phyloP scores from a whole-genome alignment of 1,284 basidiomycete species.

The Inonotus obliquus region DNA sequence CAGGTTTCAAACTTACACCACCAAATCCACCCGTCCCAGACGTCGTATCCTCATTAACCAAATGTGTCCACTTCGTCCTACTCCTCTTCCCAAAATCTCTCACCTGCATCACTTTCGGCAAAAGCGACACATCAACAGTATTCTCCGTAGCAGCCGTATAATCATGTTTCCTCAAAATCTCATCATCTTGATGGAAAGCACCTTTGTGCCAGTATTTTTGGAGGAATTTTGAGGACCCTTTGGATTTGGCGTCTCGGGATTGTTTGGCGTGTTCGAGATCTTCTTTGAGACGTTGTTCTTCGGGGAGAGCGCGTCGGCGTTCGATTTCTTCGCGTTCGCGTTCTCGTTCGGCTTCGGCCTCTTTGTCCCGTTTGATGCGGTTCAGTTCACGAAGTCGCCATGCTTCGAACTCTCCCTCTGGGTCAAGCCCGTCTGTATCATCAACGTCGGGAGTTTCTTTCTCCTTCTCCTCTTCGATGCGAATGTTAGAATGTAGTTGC shows the following conservation, averaged over 20 bases:
- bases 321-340: constrained; percentile 89
- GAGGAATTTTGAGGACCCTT: constrained; percentile 87
- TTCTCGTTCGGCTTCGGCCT: constrained; percentile 73
- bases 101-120: constrained; percentile 97
- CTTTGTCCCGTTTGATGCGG: constrained; percentile 88
- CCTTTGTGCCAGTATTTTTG: constrained; percentile 99
- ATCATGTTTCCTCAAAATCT: constrained; percentile 82
- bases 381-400: constrained; percentile 93
- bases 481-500: constrained; percentile 1
- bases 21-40: constrained; percentile 60
- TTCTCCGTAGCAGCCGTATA: constrained; percentile 87
- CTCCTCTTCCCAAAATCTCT: constrained; percentile 93
- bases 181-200: constrained; percentile 95
- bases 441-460: constrained; percentile 84
- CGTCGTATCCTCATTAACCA: constrained; percentile 93
- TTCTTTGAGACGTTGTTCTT: constrained; percentile 86
- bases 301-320: constrained; percentile 84
- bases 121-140: constrained; percentile 76
- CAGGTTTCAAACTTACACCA: constrained; percentile 40
- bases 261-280: constrained; percentile 84
- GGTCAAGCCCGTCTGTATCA: constrained; percentile 93
- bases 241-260: constrained; percentile 76
- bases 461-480: constrained; percentile 73
- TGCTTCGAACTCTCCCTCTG: constrained; percentile 88
- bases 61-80: constrained; percentile 92